These are phyloP conservation scores for Xenosphaeropsis pyriputrescens DNA, from an alignment of 2,329 filamentous ascomycete species.

Conservation along the genomic window DNA sequence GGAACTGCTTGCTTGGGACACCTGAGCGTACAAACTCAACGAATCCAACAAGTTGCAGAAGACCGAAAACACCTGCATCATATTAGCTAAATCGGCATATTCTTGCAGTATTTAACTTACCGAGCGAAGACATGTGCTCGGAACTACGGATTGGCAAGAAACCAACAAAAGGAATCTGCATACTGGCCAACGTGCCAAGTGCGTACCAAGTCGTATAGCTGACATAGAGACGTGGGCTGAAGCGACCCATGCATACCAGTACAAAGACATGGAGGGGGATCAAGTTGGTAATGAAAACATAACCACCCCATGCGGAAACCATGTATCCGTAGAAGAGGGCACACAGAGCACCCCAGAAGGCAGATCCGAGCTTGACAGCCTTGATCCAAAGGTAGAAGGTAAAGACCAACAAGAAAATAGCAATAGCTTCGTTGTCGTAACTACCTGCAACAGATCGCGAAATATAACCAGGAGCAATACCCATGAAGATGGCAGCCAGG, in stretches of 20 bases:
- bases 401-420: constrained; percentile 95
- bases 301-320: constrained; percentile 98
- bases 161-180: constrained; percentile 98
- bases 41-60: constrained; percentile 85
- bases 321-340: constrained; percentile 99
- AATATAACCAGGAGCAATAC: constrained; percentile 93
- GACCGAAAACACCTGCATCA: constrained; percentile 70
- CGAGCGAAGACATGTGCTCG: constrained; percentile 95
- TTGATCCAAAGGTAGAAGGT: constrained; percentile 99
- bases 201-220: constrained; percentile 98
- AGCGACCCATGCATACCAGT: constrained; percentile 90
- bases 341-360: constrained; percentile 89
- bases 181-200: constrained; percentile 86
- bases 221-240: constrained; percentile 87
- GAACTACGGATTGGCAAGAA: constrained; percentile 93
- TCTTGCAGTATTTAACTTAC: constrained; percentile 30
- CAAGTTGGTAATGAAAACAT: constrained; percentile 98
- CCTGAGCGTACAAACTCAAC: constrained; percentile 83
- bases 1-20: constrained; percentile 84
- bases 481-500: constrained; percentile 90
- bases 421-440: constrained; percentile 99
- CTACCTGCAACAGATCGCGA: constrained; percentile 94
- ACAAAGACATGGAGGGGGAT: constrained; percentile 90
- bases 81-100: constrained; percentile 5
- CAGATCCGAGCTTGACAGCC: constrained; percentile 88